These are phyloP conservation scores for Aspergillus sojae DNA, from an alignment of 2,329 filamentous ascomycete genomes.

Conservation along the genomic window DNA sequence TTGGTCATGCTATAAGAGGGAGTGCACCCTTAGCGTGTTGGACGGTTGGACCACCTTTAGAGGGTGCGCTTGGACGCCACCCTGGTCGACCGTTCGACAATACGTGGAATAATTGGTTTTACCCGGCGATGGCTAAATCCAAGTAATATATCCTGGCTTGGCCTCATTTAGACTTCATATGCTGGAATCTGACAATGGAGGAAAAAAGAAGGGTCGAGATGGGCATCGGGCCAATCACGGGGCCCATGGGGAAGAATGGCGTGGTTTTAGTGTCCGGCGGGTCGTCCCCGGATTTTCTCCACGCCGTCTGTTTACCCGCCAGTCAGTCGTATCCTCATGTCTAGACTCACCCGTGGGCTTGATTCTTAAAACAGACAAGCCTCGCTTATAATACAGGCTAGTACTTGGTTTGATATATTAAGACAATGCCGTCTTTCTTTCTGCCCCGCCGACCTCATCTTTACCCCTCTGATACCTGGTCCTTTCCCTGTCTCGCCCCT, in stretches of 20 bases:
- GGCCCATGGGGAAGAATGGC: neutral
- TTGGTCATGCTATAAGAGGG: neutral
- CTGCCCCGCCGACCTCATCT: neutral
- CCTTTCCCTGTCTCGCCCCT: neutral
- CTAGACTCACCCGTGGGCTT: neutral
- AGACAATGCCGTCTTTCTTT: neutral
- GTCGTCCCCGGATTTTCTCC: slow-evolving; percentile 18
- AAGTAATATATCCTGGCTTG: slow-evolving; percentile 4
- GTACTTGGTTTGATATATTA: slow-evolving; percentile 6
- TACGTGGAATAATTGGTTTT: slow-evolving; percentile 9
- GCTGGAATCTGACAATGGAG: neutral
- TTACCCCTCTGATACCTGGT: neutral
- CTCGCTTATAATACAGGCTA: neutral
- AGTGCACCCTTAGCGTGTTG: neutral
- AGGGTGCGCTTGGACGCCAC: slow-evolving; percentile 1
- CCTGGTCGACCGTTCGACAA: neutral
- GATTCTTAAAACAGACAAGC: neutral
- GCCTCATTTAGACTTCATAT: neutral
- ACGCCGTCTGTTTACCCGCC: slow-evolving; percentile 7
- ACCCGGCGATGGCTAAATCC: slow-evolving; percentile 13
- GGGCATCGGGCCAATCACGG: slow-evolving; percentile 7
- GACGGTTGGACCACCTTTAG: neutral
- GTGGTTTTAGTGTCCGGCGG: slow-evolving; percentile 9
- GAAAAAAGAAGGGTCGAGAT: neutral
- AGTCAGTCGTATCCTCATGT: slow-evolving; percentile 1